Conservation (phyloP, 164 flowering plant species). For the Stephania japonica region DNA sequence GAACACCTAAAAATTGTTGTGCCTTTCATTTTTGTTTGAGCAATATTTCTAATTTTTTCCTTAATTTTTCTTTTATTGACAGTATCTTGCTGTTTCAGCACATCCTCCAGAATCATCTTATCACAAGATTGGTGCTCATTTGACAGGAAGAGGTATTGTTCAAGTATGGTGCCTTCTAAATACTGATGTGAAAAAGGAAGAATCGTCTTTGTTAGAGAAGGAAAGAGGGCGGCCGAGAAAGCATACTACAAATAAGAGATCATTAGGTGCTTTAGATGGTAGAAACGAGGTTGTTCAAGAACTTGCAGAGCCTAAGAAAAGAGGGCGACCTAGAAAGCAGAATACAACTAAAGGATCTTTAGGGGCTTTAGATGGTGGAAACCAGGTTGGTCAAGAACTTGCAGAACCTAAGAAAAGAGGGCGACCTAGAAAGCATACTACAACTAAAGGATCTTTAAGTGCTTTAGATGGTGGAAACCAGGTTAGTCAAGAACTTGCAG, state of each 20-base stretch:
- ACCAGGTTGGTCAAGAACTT: too few relatives aligned
- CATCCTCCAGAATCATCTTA: conserved; percentile 93
- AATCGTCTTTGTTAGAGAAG: conserved; percentile 28
- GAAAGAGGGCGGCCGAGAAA: conserved; percentile 27
- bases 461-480: too few relatives aligned
- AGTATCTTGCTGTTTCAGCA: conserved; percentile 95
- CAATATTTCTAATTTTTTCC: background rate
- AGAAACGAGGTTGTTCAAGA: conserved; percentile 1
- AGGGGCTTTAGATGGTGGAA: too few relatives aligned
- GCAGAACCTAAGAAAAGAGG: too few relatives aligned
- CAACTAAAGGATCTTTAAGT: too few relatives aligned
- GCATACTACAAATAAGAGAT: background rate
- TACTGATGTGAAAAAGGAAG: conserved; percentile 27
- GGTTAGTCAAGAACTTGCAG: too few relatives aligned
- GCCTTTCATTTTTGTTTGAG: background rate
- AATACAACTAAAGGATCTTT: too few relatives aligned
- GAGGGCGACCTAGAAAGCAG: too few relatives aligned
- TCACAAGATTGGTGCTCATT: conserved; percentile 75
- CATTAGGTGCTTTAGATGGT: background rate
- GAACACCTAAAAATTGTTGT: background rate
- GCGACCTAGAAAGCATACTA: too few relatives aligned
- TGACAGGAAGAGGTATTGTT: conserved; percentile 75
- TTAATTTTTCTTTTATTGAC: conserved; percentile 14
- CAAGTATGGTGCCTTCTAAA: conserved; percentile 88
- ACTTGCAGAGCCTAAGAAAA: too few relatives aligned